phyloP scores from a whole-genome alignment of 1,139 yeast genomes.

The Tardiomyces digboiensis region DNA sequence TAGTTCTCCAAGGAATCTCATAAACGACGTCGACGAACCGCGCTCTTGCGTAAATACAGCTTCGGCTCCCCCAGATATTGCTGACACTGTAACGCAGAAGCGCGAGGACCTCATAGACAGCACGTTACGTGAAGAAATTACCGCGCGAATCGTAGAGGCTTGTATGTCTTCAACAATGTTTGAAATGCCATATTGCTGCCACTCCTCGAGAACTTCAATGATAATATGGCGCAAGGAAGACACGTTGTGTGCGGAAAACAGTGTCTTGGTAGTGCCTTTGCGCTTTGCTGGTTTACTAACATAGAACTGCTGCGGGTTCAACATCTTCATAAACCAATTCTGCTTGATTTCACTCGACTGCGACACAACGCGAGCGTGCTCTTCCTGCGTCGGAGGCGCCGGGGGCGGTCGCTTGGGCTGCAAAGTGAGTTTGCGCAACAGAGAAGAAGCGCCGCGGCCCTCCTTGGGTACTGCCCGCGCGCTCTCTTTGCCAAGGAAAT shows the following conservation, averaged over 20 bases:
- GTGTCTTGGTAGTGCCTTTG: conserved; percentile 13
- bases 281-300: conserved; percentile 6
- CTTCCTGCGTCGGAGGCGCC: conserved; percentile 8
- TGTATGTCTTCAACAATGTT: conserved; percentile 11
- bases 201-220: conserved; percentile 23
- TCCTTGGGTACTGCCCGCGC: not conserved
- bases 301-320: conserved; percentile 7
- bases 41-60: conserved; percentile 22
- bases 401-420: conserved; percentile 15
- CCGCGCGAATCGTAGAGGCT: conserved; percentile 22
- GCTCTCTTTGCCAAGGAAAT: not conserved
- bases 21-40: conserved; percentile 24
- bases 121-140: conserved; percentile 25
- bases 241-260: conserved; percentile 18
- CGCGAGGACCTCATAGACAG: conserved; percentile 23
- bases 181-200: conserved; percentile 29
- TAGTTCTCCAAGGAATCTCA: conserved; percentile 24
- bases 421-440: conserved; percentile 11
- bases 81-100: conserved; percentile 20
- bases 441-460: conserved; percentile 6
- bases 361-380: conserved; percentile 1
- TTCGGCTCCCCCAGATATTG: conserved; percentile 14
- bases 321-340: conserved; percentile 32
- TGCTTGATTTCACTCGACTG: conserved; percentile 18
- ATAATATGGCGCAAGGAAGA: conserved; percentile 21